Evolutionary conservation across 371 early-diverging fungal genomes (phyloP), one percentile per base, ranked within the genome.

Genomic region (Mortierella sp.): DNA sequence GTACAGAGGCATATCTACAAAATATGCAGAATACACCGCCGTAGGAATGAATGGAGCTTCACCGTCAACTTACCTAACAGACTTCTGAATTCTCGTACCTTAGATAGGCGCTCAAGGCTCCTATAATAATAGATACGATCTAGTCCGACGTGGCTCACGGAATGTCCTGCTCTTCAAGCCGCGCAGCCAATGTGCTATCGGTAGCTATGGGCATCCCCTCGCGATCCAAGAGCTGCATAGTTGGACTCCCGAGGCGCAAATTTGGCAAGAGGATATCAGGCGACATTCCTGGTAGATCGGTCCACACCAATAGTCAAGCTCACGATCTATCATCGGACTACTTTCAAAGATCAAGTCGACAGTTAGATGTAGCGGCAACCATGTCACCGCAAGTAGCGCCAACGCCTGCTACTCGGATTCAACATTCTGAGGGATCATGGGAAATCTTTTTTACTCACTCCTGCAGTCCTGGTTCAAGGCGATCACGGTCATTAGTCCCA

Each of bases 141-240:
- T 51, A 51, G 51, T 51, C n/a, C 5, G n/a, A 51, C n/a, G 51
- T n/a, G 20, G 51, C 51, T 51, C 51, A 51, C 55, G 28, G 55
- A 11, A 80, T 80, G 80, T 75, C 80, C 65, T 75, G 75, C 51
- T 64, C 80, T 57, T 80, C 80, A 8, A 74, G 75, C 59, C 75
- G 75, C 30, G 72, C 80, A 68, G 80, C 69, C 72, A 80, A 72
- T 54, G 71, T 80, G 69, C 75, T 80, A 72, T 64, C 75, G 12
- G 75, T 62, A 32, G 80, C 80, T 43, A 80, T 72, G 80, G 70
- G 72, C 16, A 80, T 80, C 52, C 75, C 80, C 20, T 70, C 78
- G 39, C 78, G 70, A 40, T 70, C 79, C 61, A 74, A 67, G 55
- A 45, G 28, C 30, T 68, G 64, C 45, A 43, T 79, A 9, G 14